These are phyloP conservation scores for Cyberlindnera mississippiensis DNA, from an alignment of 805 yeast species.

Conservation along the genomic window DNA sequence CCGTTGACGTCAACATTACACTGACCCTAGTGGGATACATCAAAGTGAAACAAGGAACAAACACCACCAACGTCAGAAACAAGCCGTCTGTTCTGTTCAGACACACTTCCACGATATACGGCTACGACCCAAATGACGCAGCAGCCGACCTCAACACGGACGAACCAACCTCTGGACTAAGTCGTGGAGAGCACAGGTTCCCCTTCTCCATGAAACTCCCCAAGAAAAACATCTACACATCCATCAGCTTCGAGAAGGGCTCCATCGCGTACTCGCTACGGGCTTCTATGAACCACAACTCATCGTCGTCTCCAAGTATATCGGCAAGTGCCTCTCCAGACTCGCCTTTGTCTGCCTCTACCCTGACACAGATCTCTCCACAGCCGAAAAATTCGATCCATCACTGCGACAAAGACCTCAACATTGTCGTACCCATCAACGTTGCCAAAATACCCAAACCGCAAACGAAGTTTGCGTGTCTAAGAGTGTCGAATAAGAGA, in stretches of 20 bases:
- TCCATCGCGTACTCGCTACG: conserved; percentile 63
- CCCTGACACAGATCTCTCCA: conserved; percentile 15
- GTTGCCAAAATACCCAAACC: conserved; percentile 63
- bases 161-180: conserved; percentile 41
- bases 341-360: conserved; percentile 19
- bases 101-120: conserved; percentile 57
- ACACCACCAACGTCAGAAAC: conserved; percentile 50
- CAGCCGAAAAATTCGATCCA: conserved; percentile 30
- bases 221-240: conserved; percentile 62
- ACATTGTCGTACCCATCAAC: conserved; percentile 70
- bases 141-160: conserved; percentile 5
- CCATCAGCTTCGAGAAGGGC: conserved; percentile 84
- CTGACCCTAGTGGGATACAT: conserved; percentile 55
- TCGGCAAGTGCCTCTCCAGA: conserved; percentile 22
- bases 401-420: conserved; percentile 54
- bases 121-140: conserved; percentile 31
- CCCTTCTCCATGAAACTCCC: conserved; percentile 87
- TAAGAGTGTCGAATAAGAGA: conserved; percentile 49
- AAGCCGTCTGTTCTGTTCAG: conserved; percentile 51
- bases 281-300: conserved; percentile 34
- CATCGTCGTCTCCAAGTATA: conserved; percentile 11
- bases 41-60: conserved; percentile 45
- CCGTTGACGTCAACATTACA: conserved; percentile 49
- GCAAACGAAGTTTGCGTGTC: conserved; percentile 58
- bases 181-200: conserved; percentile 81